Base-by-base conservation (phyloP, 176 grass and related monocot genomes). In the Triticum turgidum region DNA sequence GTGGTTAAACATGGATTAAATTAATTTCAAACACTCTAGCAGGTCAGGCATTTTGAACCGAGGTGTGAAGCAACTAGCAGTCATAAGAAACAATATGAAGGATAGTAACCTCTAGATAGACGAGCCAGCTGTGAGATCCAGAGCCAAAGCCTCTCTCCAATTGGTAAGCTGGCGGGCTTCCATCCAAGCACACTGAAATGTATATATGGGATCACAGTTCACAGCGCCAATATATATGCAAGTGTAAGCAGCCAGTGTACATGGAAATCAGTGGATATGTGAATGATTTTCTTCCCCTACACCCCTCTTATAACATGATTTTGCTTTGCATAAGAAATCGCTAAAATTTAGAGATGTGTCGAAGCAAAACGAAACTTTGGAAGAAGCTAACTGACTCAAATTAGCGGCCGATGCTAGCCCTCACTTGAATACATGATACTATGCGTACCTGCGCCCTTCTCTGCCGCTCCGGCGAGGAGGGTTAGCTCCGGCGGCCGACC, bases 151-250 rank as follows among this genome's bases (percentile, higher is more conserved):
- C 95, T 76, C 79, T 90, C 44, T 80, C 89, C 9, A 93, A 80
- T 87, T 98, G 93, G 71, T 98, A 98, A 25, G 63, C 95, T 0
- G 95, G 87, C 32, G 93, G 89, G 58, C 83, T 95, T 54, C 93
- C 93, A 83, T 98, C 93, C 83, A 98, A 93, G 73, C 95, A 93
- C 89, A 93, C 95, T 98, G 82, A 74, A 89, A 81, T 8, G 20
- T 72, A 11, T 72, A 6, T 54, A 58, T 58, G 18, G 54, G 54
- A 59, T 59, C 54, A 21, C 54, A 8, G 18, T 59, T 59, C 54
- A 59, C 54, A 59, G 54, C 5, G 54, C 54, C 54, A 58, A 58
- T 58, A 58, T 0, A 7, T 58, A 58, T 58, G 52, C 5, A 7
- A 20, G 17, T 58, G 52, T 58, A 20, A 7, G 17, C 5, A 17